Evolutionary conservation across 2,329 filamentous ascomycete genomes (phyloP).

Genomic region (Metarhizium guizhouense): DNA sequence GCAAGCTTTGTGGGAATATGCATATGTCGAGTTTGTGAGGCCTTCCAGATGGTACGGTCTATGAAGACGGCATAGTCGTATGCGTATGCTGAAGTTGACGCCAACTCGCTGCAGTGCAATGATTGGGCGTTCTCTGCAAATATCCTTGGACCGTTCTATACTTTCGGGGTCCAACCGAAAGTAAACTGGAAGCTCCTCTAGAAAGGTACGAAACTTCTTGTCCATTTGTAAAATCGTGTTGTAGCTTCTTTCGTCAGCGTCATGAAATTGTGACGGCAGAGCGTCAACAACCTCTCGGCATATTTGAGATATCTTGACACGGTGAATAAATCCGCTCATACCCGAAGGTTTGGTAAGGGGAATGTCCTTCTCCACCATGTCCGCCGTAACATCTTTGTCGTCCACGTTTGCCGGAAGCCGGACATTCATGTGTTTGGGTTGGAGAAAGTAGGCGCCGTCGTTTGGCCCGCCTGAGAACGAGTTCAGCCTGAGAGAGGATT

Average conservation of each 20-base stretch:
- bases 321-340: constrained; percentile 5
- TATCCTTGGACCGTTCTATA: not conserved
- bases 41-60: constrained; percentile 7
- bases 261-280: constrained; percentile 3
- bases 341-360: constrained; percentile 1
- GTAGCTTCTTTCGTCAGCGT: constrained; percentile 4
- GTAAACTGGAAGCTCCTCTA: constrained; percentile 1
- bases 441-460: constrained; percentile 5
- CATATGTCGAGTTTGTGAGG: constrained; percentile 2
- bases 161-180: constrained; percentile 5
- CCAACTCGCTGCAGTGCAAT: constrained; percentile 6
- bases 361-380: not conserved
- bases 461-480: constrained; percentile 5
- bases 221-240: constrained; percentile 5
- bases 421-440: constrained; percentile 8
- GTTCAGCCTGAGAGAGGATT: constrained; percentile 1
- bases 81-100: constrained; percentile 8
- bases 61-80: constrained; percentile 9
- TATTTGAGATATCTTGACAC: constrained; percentile 5
- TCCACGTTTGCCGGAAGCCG: constrained; percentile 5
- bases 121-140: constrained; percentile 2
- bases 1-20: constrained; percentile 6
- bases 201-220: constrained; percentile 5
- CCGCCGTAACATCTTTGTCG: constrained; percentile 1
- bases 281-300: constrained; percentile 9